A percentile compares a stretch with the other conserved stretches of the same genome.
Conservation (phyloP, 768 basidiomycete species). For the Rhodocollybia butyracea region DNA sequence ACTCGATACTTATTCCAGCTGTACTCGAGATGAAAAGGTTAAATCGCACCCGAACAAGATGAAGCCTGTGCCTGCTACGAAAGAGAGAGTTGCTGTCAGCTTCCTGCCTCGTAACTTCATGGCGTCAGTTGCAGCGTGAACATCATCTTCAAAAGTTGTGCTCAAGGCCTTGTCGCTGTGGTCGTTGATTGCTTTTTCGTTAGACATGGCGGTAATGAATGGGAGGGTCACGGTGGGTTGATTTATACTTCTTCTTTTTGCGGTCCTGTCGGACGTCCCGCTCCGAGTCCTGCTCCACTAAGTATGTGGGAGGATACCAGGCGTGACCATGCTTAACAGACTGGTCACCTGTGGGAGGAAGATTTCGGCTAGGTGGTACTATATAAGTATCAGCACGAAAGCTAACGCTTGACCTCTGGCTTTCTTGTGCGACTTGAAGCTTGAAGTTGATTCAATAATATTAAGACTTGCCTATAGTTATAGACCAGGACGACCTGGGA, state of each 20-base stretch:
- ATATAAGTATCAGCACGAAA: no score
- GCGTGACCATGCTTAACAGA: no score
- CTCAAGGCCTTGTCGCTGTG: neutral
- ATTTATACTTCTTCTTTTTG: neutral
- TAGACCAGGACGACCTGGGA: no score
- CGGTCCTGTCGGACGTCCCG: no score
- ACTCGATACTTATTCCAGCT: neutral
- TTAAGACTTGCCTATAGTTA: no score
- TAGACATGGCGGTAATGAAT: neutral
- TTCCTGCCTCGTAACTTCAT: conserved; percentile 34
- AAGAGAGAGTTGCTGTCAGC: conserved; percentile 48
- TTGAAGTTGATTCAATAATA: no score
- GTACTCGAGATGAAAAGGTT: conserved; percentile 10
- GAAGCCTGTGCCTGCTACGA: conserved; percentile 58
- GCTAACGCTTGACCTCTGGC: no score
- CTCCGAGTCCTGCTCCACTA: no score
- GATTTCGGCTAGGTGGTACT: no score
- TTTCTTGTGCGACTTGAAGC: no score
- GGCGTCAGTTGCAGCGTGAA: conserved; percentile 1
- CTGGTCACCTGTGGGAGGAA: no score
- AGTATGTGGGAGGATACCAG: no score
- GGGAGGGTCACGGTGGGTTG: neutral
- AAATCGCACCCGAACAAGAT: conserved; percentile 66
- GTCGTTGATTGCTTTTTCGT: neutral
- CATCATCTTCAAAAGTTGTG: neutral